Conservation (phyloP, 2,329 filamentous ascomycete species). For the Aspergillus texensis region DNA sequence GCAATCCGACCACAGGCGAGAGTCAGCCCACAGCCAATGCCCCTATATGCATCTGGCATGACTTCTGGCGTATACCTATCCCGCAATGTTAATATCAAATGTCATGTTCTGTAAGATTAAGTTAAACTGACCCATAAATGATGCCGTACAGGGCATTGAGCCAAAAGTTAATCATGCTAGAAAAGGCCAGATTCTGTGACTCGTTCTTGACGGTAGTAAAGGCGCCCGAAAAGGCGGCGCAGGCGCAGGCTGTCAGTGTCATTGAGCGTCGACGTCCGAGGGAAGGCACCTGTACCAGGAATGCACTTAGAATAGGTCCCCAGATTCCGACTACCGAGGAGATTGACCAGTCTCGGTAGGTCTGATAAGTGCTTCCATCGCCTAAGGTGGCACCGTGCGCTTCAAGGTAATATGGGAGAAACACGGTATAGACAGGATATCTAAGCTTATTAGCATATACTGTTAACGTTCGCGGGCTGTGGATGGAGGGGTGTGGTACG, state of each 20-base stretch:
- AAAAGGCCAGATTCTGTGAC: not conserved
- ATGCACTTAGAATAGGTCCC: not conserved
- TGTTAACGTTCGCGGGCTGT: not conserved
- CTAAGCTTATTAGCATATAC: not conserved
- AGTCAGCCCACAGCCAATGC: not conserved
- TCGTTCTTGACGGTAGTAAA: not conserved
- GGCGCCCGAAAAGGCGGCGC: not conserved
- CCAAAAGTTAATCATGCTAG: not conserved
- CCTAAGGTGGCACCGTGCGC: constrained; percentile 62
- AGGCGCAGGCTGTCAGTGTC: not conserved
- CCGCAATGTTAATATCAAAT: not conserved
- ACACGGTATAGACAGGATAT: constrained; percentile 76
- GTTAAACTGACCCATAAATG: not conserved
- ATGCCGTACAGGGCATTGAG: not conserved
- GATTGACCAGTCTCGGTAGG: constrained; percentile 74
- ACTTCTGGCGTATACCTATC: not conserved
- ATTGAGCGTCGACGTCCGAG: not conserved
- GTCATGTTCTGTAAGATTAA: not conserved
- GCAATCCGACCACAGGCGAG: not conserved
- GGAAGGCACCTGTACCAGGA: not conserved
- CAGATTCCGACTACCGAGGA: constrained; percentile 57
- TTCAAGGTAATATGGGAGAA: constrained; percentile 66
- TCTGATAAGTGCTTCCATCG: constrained; percentile 56
- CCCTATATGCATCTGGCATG: not conserved
- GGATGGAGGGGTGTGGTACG: not conserved